Evolutionary conservation across 768 basidiomycete species (phyloP).

Genomic region (Termitomyces eurrhizus): DNA sequence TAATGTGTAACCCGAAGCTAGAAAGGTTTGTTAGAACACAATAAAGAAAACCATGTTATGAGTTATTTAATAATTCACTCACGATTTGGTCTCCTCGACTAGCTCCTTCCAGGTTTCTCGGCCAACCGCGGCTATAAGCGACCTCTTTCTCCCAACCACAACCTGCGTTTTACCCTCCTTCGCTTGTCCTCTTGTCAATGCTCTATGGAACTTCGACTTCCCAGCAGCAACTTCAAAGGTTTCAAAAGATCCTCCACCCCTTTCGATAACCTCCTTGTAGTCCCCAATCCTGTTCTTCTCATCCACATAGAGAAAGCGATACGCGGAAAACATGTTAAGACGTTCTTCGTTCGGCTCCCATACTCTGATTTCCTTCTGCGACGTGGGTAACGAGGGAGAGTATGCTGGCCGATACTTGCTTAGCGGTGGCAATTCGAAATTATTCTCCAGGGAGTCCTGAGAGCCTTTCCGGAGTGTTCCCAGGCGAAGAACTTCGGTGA

Average conservation of each 20-base stretch:
- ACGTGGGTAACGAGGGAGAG: constrained; percentile 41
- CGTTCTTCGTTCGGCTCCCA: constrained; percentile 73
- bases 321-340: constrained; percentile 45
- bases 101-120: constrained; percentile 51
- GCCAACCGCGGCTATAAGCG: constrained; percentile 49
- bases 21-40: not conserved
- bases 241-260: constrained; percentile 62
- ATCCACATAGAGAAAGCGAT: constrained; percentile 57
- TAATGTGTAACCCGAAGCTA: constrained; percentile 40
- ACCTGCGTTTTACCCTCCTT: constrained; percentile 48
- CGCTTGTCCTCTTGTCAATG: constrained; percentile 47
- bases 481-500: constrained; percentile 53
- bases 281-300: constrained; percentile 51
- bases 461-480: constrained; percentile 33
- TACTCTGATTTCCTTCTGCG: constrained; percentile 46
- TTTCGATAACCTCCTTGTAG: constrained; percentile 48
- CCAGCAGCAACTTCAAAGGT: constrained; percentile 52
- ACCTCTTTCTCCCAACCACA: constrained; percentile 46
- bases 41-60: not conserved
- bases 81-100: constrained; percentile 49
- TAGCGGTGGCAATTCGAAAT: constrained; percentile 46
- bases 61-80: constrained; percentile 5
- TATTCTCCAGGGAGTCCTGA: constrained; percentile 42
- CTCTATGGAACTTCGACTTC: constrained; percentile 44
- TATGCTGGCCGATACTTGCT: constrained; percentile 59